A percentile compares a stretch with the other conserved stretches of the same genome.
These are phyloP conservation scores for Colletotrichum viniferum DNA, from an alignment of 2,329 filamentous ascomycete species.

Conservation along the genomic window DNA sequence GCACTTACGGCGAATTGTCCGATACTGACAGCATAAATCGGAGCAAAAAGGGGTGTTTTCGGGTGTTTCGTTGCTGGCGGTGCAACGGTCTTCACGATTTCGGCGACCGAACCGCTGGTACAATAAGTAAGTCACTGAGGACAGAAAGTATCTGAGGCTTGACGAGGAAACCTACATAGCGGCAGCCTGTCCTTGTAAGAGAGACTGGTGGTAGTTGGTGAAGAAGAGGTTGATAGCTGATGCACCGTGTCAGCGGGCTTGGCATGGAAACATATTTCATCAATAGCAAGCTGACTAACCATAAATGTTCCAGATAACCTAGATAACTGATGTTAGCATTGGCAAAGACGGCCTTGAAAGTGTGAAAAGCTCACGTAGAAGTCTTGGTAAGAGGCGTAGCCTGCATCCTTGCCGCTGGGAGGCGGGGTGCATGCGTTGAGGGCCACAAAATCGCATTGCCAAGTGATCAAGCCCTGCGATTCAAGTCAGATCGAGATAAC, in stretches of 20 bases:
- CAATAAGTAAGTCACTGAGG: background rate
- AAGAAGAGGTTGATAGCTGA: background rate
- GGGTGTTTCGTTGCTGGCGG: background rate
- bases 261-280: too few relatives aligned
- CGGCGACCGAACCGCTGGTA: background rate
- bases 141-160: rapidly evolving
- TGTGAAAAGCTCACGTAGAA: background rate
- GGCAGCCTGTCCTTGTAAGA: background rate
- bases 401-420: background rate
- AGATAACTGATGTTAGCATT: background rate
- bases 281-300: background rate
- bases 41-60: background rate
- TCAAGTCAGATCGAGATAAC: background rate
- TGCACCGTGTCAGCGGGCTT: background rate
- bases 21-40: background rate
- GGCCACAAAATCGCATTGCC: background rate
- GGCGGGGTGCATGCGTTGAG: background rate
- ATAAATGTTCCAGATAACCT: conserved; percentile 12
- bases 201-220: conserved; percentile 1
- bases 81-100: background rate
- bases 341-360: background rate
- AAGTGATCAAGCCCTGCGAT: background rate
- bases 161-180: background rate
- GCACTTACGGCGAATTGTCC: conserved; percentile 1
- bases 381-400: background rate